Evolutionary conservation across 345 rosid species (phyloP).

Genomic region (Eucalyptus caleyi): DNA sequence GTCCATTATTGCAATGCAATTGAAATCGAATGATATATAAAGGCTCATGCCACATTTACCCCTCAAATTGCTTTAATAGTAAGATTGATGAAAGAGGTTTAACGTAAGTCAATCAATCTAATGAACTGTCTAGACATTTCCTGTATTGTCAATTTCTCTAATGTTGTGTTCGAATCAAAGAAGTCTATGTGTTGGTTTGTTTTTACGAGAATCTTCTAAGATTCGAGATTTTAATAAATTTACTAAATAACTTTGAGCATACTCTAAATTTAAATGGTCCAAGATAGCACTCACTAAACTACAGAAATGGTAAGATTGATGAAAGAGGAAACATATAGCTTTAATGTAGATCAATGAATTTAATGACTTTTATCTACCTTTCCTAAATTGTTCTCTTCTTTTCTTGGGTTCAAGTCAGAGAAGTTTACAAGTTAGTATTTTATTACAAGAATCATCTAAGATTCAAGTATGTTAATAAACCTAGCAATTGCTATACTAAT

Average conservation of each 20-base stretch:
- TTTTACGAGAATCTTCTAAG: background rate
- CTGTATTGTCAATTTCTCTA: background rate
- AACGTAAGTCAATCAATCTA: background rate
- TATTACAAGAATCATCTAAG: background rate
- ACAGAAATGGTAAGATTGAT: background rate
- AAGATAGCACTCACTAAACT: background rate
- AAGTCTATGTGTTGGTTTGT: background rate
- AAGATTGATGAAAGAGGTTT: background rate
- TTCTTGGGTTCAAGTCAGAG: background rate
- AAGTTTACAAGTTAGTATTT: background rate
- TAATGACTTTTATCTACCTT: background rate
- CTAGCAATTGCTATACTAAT: background rate
- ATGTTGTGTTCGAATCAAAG: background rate
- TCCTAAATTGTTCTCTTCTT: background rate
- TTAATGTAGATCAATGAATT: background rate
- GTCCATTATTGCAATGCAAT: background rate
- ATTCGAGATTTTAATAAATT: background rate
- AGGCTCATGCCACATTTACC: background rate
- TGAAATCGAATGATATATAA: background rate
- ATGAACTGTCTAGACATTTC: background rate
- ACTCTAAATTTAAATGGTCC: background rate
- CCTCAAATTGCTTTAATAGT: background rate
- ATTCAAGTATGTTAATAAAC: background rate
- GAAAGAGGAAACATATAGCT: background rate
- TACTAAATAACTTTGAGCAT: background rate